phyloP scores from a whole-genome alignment of 768 basidiomycete genomes.

The Collybiopsis confluens region DNA sequence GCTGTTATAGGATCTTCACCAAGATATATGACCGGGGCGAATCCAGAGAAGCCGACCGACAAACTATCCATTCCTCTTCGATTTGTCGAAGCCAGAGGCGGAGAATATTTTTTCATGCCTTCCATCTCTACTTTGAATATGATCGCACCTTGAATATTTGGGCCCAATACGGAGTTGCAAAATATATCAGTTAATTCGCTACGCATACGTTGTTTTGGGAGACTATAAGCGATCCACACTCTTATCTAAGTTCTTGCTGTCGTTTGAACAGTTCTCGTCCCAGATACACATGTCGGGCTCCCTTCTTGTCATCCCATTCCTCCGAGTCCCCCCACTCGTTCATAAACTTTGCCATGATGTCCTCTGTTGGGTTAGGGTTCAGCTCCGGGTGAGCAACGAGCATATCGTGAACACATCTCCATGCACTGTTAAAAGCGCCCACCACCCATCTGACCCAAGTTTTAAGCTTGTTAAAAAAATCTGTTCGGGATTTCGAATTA shows the following conservation, averaged over 20 bases:
- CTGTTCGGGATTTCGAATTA: too few relatives aligned
- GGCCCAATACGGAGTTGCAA: too few relatives aligned
- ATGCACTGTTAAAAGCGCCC: background rate
- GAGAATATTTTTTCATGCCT: conserved; percentile 25
- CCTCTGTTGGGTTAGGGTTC: conserved; percentile 16
- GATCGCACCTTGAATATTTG: background rate
- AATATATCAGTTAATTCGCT: too few relatives aligned
- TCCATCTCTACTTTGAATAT: conserved; percentile 19
- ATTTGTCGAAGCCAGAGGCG: conserved; percentile 21
- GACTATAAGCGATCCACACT: too few relatives aligned
- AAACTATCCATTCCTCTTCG: conserved; percentile 6
- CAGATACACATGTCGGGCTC: too few relatives aligned
- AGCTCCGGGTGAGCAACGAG: conserved; percentile 17
- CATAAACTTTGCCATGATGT: conserved; percentile 17
- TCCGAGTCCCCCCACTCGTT: conserved; percentile 8
- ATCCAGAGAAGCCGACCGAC: conserved; percentile 4
- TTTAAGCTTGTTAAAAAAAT: too few relatives aligned
- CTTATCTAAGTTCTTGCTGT: too few relatives aligned
- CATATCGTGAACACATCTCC: conserved; percentile 13
- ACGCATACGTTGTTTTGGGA: too few relatives aligned
- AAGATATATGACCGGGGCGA: background rate
- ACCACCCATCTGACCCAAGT: background rate
- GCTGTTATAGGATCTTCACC: too few relatives aligned
- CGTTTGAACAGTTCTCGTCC: too few relatives aligned
- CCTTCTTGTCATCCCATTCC: conserved; percentile 7